Evolutionary conservation across 1,284 basidiomycete species (phyloP), one percentile per base, ranked within the genome.

Genomic region (Cryptococcus jaspeensis): DNA sequence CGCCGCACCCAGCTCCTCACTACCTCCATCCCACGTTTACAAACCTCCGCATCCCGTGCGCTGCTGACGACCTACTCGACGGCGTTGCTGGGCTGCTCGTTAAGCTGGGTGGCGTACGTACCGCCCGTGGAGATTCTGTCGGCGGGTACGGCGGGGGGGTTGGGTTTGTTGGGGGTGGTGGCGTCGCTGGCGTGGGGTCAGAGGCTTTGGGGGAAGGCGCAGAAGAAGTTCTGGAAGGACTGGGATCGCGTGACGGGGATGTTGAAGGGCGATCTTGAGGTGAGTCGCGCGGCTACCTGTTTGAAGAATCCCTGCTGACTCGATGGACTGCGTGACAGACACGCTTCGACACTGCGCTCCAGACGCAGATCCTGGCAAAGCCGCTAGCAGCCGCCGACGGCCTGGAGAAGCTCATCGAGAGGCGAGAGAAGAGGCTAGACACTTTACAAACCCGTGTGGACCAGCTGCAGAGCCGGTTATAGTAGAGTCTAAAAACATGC

Each of bases 181-280:
- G 67, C 74, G 0, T 83, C 85, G 23, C 58, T 90, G 38, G 80
- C 87, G 25, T 87, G 87, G 83, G 85, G 84, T 7, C 81, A 88
- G 18, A 83, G 83, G 3, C 79, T 80, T 56, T 92, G 90, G 89
- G 85, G 86, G 52, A 82, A 79, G 61, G 85, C 85, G 2, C 87
- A 90, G 73, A 79, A 70, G 52, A 78, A 75, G 49, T 93, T 90
- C 86, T 84, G 84, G 84, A 81, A 81, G 52, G 88, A 91, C 72
- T 90, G 86, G 81, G 70, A 73, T 35, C 80, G 91, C 43, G 82
- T 91, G 3, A 84, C 84, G 4, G 80, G 84, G 50, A 88, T 90
- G 9, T 76, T 90, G 50, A 82, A 84, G 60, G 81, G 87, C 48
- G 90, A 93, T 78, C 73, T 92, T 16, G 80, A 82, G 78, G 89